phyloP scores from a whole-genome alignment of 129 eudicot species.

The Flaveria ramosissima region DNA sequence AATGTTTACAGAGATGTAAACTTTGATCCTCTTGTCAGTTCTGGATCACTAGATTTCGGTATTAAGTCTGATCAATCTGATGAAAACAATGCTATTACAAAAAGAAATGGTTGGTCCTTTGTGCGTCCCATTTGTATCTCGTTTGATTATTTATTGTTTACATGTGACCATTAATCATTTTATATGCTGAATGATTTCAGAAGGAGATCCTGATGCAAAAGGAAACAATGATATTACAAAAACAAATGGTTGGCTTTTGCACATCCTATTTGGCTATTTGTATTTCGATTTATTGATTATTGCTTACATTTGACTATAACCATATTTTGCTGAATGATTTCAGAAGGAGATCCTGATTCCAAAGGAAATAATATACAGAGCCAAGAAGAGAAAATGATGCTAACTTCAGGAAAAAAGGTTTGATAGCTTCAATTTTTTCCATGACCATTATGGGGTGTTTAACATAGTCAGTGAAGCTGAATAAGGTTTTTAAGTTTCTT shows the following conservation, averaged over 20 bases:
- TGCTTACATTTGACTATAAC: not conserved
- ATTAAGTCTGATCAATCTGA: constrained; percentile 28
- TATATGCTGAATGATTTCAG: constrained; percentile 11
- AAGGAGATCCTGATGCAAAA: constrained; percentile 19
- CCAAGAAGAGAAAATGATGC: constrained; percentile 28
- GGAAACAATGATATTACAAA: constrained; percentile 29
- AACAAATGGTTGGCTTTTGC: constrained; percentile 41
- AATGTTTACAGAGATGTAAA: constrained; percentile 64
- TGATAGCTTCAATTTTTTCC: constrained; percentile 16
- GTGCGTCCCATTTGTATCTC: constrained; percentile 6
- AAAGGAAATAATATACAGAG: constrained; percentile 30
- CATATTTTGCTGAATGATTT: constrained; percentile 4
- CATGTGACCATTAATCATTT: not conserved
- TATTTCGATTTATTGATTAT: not conserved
- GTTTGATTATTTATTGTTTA: not conserved
- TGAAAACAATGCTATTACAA: constrained; percentile 26
- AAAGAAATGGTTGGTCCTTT: constrained; percentile 45
- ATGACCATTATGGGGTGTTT: not conserved
- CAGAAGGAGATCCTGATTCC: constrained; percentile 21
- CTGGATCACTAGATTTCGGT: constrained; percentile 34
- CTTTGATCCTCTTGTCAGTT: constrained; percentile 37
- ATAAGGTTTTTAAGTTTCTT: not conserved
- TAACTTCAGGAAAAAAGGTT: constrained; percentile 48
- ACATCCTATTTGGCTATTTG: constrained; percentile 11
- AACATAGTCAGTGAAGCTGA: not conserved